Base-by-base conservation (phyloP, 805 yeast genomes). In the Yarrowia sp. region DNA sequence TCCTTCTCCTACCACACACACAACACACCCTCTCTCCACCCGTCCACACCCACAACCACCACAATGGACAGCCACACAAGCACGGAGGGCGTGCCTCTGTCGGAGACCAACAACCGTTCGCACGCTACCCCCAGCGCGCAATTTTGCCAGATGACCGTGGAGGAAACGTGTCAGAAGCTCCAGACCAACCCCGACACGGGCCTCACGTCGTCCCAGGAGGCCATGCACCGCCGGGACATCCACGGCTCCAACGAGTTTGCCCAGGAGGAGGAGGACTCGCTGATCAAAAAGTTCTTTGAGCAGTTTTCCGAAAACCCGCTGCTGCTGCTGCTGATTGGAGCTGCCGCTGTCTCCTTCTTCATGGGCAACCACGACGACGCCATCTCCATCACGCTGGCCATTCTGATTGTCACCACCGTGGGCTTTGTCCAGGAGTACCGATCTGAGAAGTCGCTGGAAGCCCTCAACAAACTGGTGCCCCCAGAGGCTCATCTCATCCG, bases 291-390 rank as follows among this genome's bases (percentile, higher is more conserved):
- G 77, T 95, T 95, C 74, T 65, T 92, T 10, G 82, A 88, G 70
- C 91, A 89, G 68, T 95, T 95, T 75, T 88, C 91, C 74, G 93
- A 90, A 73, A 97, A 95, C 79, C 98, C 97, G 32, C 83, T 95
- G 79, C 94, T 95, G 72, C 81, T 95, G 73, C 81, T 95, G 70
- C 83, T 95, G 74, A 90, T 93, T 49, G 98, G 95, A 0, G 92
- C 98, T 0, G 98, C 99, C 0, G 85, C 84, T 1, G 83, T 95
- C 43, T 88, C 96, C 71, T 90, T 94, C 73, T 78, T 91, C 74
- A 91, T 95, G 96, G 97, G 97, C n/a, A 95, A 95, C 79, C 86
- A 87, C 41, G 98, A 95, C 77, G 99, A 95, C 78, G 97, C 98
- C 1, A 81, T 95, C n/a, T 88, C 95, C 72, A 95, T 95, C 73